A percentile compares a stretch with the other conserved stretches of the same genome.
Conservation (phyloP, 352 stramenopile species). For the Phytopythium aichiense region DNA sequence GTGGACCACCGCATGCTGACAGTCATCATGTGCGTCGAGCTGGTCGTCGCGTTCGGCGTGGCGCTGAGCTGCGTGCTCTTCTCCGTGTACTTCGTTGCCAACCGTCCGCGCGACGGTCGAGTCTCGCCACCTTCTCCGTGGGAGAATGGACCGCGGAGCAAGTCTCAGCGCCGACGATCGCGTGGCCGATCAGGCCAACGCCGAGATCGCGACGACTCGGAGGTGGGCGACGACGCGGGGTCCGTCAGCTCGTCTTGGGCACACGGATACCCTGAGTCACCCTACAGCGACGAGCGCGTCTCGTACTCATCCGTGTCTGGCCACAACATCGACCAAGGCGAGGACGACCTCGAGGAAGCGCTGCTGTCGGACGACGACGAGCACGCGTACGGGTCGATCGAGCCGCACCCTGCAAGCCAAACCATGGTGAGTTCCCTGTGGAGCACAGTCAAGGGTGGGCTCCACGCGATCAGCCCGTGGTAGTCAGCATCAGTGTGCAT, state of each 20-base stretch:
- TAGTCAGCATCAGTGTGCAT: constrained; percentile 14
- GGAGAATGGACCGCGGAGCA: neutral
- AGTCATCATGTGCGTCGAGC: constrained; percentile 83
- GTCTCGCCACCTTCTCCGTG: constrained; percentile 9
- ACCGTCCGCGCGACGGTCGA: constrained; percentile 55
- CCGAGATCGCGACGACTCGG: constrained; percentile 15
- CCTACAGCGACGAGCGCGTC: constrained; percentile 21
- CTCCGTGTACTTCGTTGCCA: constrained; percentile 86
- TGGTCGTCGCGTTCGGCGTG: constrained; percentile 79
- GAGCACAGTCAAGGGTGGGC: constrained; percentile 44
- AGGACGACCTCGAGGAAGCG: constrained; percentile 64
- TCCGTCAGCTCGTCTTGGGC: constrained; percentile 20
- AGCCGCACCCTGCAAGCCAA: constrained; percentile 10
- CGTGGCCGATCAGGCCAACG: constrained; percentile 14
- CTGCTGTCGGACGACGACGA: constrained; percentile 69
- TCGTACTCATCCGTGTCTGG: constrained; percentile 24
- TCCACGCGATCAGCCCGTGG: constrained; percentile 76
- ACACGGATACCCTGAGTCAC: constrained; percentile 24
- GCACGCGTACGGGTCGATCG: constrained; percentile 64
- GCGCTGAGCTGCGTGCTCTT: constrained; percentile 81
- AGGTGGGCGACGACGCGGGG: constrained; percentile 8
- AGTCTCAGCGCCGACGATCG: constrained; percentile 14
- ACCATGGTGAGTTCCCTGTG: constrained; percentile 24
- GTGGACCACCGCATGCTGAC: constrained; percentile 81
- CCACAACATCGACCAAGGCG: constrained; percentile 1